Base-by-base conservation (phyloP, 495 filamentous ascomycete genomes). In the Trichoderma virens region DNA sequence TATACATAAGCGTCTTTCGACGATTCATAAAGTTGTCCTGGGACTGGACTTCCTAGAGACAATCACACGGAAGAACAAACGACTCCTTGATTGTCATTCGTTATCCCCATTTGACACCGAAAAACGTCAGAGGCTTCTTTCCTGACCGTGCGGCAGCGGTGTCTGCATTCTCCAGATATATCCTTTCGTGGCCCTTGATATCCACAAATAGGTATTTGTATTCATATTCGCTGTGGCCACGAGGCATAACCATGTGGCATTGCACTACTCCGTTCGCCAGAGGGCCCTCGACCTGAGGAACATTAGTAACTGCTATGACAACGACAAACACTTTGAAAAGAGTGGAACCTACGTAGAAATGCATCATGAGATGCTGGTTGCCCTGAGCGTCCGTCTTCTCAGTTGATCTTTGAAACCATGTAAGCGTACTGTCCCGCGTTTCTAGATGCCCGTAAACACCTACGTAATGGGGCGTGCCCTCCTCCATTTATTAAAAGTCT, bases 191-290 rank as follows among this genome's bases (percentile, higher is more conserved):
- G 20, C 84, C 77, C 66, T 71, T 77, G 25, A 96, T 85, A 76
- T 98, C 93, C 59, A 98, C 66, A 30, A 83, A 87, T 38, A 98
- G 80, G 70, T 90, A 88, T 70, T 86, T 82, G 75, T 96, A 97
- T 71, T 91, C 83, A 71, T 85, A 94, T 20, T 93, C 88, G 41
- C 71, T 69, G 66, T 86, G 74, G 11, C 84, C 84, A 11, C 66
- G 63, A 4, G 70, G 72, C 73, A 87, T 92, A 45, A 86, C 81
- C 76, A 97, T 85, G 71, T 97, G 91, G 67, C 93, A 73, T 62
- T 83, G 75, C 13, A 94, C 93, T 14, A 86, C 76, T 8, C 94
- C 94, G 23, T 80, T 80, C 66, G 87, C 88, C 38, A 86, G 75
- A 3, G 92, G 88, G 2, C 94, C 94, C 76, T 93, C 88, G 45